A percentile compares a stretch with the other conserved stretches of the same genome.
phyloP scores from a whole-genome alignment of 2,329 filamentous ascomycete species.

The Trichoderma lentiforme region DNA sequence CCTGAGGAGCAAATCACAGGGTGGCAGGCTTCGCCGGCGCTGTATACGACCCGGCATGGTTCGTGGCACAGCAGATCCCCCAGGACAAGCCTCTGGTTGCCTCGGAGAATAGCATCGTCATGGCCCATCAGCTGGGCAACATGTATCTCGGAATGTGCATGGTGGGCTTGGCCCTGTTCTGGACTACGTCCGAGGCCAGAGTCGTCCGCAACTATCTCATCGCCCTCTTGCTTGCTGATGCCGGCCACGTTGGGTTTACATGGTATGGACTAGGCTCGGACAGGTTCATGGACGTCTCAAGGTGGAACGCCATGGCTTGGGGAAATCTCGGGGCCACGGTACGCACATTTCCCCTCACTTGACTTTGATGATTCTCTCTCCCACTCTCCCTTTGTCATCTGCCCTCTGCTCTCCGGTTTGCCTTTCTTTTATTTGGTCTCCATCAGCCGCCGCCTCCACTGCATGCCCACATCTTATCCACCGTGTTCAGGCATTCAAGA shows the following conservation, averaged over 20 bases:
- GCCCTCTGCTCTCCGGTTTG: neutral
- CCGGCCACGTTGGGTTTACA: conserved; percentile 64
- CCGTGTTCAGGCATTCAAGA: neutral
- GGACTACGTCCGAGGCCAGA: conserved; percentile 60
- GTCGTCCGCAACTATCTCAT: conserved; percentile 66
- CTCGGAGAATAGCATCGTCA: conserved; percentile 49
- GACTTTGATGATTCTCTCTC: neutral
- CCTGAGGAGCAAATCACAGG: conserved; percentile 36
- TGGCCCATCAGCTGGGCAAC: conserved; percentile 68
- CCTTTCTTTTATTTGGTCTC: neutral
- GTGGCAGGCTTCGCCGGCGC: conserved; percentile 57
- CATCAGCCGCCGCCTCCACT: neutral
- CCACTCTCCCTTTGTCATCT: neutral
- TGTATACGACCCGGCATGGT: conserved; percentile 56
- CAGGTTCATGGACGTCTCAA: conserved; percentile 47
- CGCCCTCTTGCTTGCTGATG: conserved; percentile 62
- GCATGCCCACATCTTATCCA: neutral
- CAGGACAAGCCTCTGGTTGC: conserved; percentile 32
- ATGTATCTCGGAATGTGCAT: conserved; percentile 64
- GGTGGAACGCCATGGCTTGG: conserved; percentile 70
- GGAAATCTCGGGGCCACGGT: conserved; percentile 68
- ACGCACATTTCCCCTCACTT: conserved; percentile 25
- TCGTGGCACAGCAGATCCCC: conserved; percentile 61
- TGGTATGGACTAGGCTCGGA: conserved; percentile 56
- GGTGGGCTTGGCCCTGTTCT: conserved; percentile 61